Evolutionary conservation across 306 rosid species (phyloP).

Genomic region (Trifolium fragiferum): DNA sequence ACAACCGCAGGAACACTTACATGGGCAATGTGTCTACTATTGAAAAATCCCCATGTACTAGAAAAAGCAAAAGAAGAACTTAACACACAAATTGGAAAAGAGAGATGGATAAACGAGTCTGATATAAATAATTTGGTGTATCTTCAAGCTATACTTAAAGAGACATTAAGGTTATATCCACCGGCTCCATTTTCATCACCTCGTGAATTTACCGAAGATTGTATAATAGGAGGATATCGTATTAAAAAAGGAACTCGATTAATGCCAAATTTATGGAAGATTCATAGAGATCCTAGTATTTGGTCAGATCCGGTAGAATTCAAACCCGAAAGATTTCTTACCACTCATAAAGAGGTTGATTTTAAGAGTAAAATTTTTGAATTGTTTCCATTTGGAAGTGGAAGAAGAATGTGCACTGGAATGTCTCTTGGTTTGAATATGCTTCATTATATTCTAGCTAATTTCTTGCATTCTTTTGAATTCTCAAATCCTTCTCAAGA

Average conservation of each 20-base stretch:
- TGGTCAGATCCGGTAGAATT: conserved; percentile 43
- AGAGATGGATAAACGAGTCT: background rate
- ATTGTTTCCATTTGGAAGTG: conserved; percentile 46
- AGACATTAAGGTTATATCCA: conserved; percentile 45
- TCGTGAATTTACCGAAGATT: conserved; percentile 35
- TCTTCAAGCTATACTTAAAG: conserved; percentile 45
- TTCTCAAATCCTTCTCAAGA: conserved; percentile 11
- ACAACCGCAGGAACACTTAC: conserved; percentile 32
- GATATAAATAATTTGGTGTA: conserved; percentile 33
- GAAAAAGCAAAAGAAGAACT: conserved; percentile 42
- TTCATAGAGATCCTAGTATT: conserved; percentile 37
- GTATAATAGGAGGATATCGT: conserved; percentile 37
- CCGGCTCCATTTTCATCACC: conserved; percentile 32
- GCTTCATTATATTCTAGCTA: conserved; percentile 38
- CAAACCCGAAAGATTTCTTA: conserved; percentile 45
- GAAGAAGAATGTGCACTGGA: conserved; percentile 43
- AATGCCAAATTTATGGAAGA: conserved; percentile 40
- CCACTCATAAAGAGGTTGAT: conserved; percentile 39
- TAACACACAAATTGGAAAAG: conserved; percentile 32
- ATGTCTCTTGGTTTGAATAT: conserved; percentile 34
- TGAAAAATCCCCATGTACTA: conserved; percentile 32
- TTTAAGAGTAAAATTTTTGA: conserved; percentile 32
- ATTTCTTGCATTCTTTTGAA: conserved; percentile 43
- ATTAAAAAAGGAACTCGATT: conserved; percentile 39
- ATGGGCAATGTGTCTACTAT: conserved; percentile 37